Conservation (phyloP, 176 grass and related monocot genomes). For the Thinopyrum elongatum region DNA sequence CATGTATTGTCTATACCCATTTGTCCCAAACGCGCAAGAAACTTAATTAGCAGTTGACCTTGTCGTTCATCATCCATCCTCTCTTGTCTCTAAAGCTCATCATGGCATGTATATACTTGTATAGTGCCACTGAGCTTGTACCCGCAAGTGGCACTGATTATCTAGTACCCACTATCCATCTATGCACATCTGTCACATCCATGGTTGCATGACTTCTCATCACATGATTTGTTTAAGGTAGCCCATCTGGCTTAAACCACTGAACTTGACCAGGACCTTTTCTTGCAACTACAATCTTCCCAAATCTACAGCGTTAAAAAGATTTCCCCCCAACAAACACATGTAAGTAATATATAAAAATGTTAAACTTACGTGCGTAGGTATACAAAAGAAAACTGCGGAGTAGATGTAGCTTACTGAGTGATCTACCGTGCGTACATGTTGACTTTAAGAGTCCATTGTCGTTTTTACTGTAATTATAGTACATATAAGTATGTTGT, state of each 20-base stretch:
- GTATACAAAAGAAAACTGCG: too few species aligned
- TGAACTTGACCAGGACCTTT: not conserved
- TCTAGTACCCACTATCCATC: not conserved
- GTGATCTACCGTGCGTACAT: too few species aligned
- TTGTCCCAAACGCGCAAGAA: not conserved
- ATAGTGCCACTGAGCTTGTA: not conserved
- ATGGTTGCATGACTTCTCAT: not conserved
- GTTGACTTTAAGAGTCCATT: not conserved
- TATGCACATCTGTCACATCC: not conserved
- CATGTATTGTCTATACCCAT: not conserved
- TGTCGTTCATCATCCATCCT: not conserved
- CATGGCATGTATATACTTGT: not conserved
- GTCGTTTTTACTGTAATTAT: not conserved
- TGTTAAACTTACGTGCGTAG: too few species aligned
- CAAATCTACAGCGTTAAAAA: not conserved
- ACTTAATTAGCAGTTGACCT: constrained; percentile 19
- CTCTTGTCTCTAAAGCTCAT: not conserved
- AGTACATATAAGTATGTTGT: not conserved
- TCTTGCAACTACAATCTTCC: not conserved
- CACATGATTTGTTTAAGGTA: not conserved
- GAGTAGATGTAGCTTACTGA: too few species aligned
- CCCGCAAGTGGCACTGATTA: constrained; percentile 5
- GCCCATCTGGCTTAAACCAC: not conserved
- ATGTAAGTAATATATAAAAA: too few species aligned
- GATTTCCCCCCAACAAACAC: too few species aligned